phyloP scores from a whole-genome alignment of 2,329 filamentous ascomycete genomes.

The Paramyrothecium sp. region DNA sequence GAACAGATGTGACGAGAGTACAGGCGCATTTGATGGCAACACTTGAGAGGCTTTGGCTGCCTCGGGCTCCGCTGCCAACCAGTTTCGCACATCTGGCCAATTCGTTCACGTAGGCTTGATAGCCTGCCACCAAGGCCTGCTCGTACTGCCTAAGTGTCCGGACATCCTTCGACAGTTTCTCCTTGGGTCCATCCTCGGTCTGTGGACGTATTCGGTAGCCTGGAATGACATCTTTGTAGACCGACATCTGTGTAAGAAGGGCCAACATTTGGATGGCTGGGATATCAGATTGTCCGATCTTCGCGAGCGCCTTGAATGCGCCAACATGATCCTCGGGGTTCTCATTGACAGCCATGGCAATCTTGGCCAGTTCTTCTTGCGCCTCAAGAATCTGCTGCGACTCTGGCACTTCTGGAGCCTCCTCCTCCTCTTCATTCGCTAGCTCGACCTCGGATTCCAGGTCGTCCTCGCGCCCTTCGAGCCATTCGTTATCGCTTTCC shows the following conservation, averaged over 20 bases:
- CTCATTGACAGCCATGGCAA: constrained; percentile 81
- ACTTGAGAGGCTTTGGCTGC: constrained; percentile 56
- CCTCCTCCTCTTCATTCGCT: constrained; percentile 46
- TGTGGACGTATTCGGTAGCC: constrained; percentile 90
- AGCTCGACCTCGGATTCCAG: constrained; percentile 38
- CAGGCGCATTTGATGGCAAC: constrained; percentile 86
- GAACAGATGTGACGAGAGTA: constrained; percentile 74
- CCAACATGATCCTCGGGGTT: constrained; percentile 87
- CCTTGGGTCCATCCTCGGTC: constrained; percentile 69
- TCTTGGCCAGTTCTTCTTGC: constrained; percentile 87
- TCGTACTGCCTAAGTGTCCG: constrained; percentile 80
- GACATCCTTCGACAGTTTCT: constrained; percentile 90
- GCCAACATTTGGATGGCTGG: constrained; percentile 80
- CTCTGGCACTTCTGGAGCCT: constrained; percentile 65
- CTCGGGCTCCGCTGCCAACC: constrained; percentile 36
- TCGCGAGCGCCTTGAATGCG: constrained; percentile 73
- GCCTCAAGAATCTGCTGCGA: constrained; percentile 80
- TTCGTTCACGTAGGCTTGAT: constrained; percentile 80
- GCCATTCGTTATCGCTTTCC: constrained; percentile 61
- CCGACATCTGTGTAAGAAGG: constrained; percentile 79
- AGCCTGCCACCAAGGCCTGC: constrained; percentile 80
- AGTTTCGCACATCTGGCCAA: constrained; percentile 67
- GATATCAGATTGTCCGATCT: constrained; percentile 69
- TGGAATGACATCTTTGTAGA: constrained; percentile 95
- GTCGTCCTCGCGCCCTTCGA: constrained; percentile 59